Evolutionary conservation across 176 grass and related monocot species (phyloP), one percentile per base, ranked within the genome.

Genomic region (Oryza coarctata): DNA sequence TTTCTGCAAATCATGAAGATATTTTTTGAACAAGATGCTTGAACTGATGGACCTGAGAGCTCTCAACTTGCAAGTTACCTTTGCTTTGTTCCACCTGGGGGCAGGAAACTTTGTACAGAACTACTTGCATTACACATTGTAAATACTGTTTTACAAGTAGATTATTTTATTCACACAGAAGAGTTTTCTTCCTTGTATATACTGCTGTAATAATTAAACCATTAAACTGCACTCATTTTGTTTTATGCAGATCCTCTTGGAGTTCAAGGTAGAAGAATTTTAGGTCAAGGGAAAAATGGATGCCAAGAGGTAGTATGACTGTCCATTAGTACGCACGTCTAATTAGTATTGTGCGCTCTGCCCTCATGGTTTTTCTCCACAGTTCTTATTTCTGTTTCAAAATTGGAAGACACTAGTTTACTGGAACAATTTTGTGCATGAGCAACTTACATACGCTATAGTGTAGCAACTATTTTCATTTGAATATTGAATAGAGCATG

Each of bases 221-320:
- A 26, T 71, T 87, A 74, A 63, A 47, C 41, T 26, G 12, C 63
- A 38, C 28, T 39, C 39, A 35, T 87, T 90, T 39, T 30, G 11
- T 87, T 90, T 85, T 75, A 68, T 91, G 71, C 63, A 98, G 95
- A 98, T 80, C 73, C 90, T 91, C 84, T 95, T 79, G 95, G 95
- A 79, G 69, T 98, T 76, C 95, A 98, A 89, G 95, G 95, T 77
- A 91, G 92, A 85, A 95, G 77, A 77, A 77, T 98, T 44, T 83
- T 72, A 61, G 76, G 75, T 32, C 61, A 94, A 88, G 92, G 92
- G 47, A 87, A 88, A 55, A 71, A 35, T 32, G 91, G 85, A 83
- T 98, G 95, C 34, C 75, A 84, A 4, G 88, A 98, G 95, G 95
- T 98, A 64, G 81, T 72, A 65, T 68, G n/a, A 36, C 9, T 40